Conservation (phyloP, 176 grass and related monocot genomes). For the Calamus simplicifolius region DNA sequence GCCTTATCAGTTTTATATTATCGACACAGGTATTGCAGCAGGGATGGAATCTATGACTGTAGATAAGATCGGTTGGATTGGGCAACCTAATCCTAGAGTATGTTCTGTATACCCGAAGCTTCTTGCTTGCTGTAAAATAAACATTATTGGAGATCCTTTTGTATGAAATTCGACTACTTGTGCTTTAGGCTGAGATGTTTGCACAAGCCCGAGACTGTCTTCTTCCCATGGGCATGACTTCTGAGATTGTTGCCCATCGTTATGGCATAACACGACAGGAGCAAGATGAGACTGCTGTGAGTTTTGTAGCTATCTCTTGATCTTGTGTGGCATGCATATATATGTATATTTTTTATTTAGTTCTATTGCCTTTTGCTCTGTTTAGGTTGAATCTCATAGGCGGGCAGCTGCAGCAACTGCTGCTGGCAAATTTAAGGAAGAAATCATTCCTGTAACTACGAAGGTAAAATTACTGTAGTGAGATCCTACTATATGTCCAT, state of each 20-base stretch:
- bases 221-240: slow-evolving; percentile 91
- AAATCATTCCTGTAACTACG: slow-evolving; percentile 78
- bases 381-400: slow-evolving; percentile 92
- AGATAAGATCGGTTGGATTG: slow-evolving; percentile 31
- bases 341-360: slow-evolving; percentile 3
- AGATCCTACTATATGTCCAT: no score
- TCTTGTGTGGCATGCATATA: not conserved
- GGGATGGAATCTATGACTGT: slow-evolving; percentile 85
- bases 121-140: not conserved
- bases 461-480: slow-evolving; percentile 30
- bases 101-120: not conserved
- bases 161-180: slow-evolving; percentile 12
- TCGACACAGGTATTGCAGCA: slow-evolving; percentile 67
- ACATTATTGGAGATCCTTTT: slow-evolving; percentile 4
- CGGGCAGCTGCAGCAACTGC: slow-evolving; percentile 56
- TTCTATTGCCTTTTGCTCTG: slow-evolving; percentile 15
- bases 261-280: slow-evolving; percentile 75
- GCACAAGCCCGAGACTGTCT: slow-evolving; percentile 85
- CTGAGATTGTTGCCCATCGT: slow-evolving; percentile 84
- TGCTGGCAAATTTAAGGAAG: slow-evolving; percentile 86
- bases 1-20: not conserved
- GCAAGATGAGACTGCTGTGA: slow-evolving; percentile 81
- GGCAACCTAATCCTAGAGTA: slow-evolving; percentile 70
- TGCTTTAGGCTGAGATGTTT: slow-evolving; percentile 59
- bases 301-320: slow-evolving; percentile 17